Conservation (phyloP, 805 yeast genomes). For the Hanseniaspora opuntiae region DNA sequence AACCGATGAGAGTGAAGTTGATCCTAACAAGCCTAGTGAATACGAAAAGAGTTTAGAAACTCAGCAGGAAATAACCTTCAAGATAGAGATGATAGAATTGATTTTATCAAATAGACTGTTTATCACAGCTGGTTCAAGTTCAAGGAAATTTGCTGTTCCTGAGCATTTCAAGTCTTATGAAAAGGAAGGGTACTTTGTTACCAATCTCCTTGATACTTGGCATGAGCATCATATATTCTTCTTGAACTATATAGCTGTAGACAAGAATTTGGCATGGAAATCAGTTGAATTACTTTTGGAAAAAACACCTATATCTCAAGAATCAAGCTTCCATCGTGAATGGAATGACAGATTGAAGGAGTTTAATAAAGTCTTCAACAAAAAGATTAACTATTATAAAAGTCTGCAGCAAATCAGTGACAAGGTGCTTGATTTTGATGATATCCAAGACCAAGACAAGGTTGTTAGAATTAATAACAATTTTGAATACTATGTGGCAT, state of each 20-base stretch:
- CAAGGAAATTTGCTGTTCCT: slow-evolving; percentile 1
- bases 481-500: slow-evolving; percentile 17
- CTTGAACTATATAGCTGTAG: not conserved
- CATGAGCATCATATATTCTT: not conserved
- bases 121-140: not conserved
- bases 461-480: slow-evolving; percentile 7
- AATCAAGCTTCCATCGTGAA: not conserved
- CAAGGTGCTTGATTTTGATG: slow-evolving; percentile 4
- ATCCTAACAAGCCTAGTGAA: slow-evolving; percentile 50
- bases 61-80: slow-evolving; percentile 57
- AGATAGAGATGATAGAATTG: slow-evolving; percentile 41
- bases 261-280: not conserved
- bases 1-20: slow-evolving; percentile 17
- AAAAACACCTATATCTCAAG: not conserved
- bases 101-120: slow-evolving; percentile 33
- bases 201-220: not conserved
- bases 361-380: slow-evolving; percentile 2
- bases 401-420: slow-evolving; percentile 68
- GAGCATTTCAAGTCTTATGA: not conserved
- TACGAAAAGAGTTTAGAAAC: slow-evolving; percentile 59
- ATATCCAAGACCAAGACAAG: slow-evolving; percentile 14
- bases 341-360: not conserved
- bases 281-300: not conserved
- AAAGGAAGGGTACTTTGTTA: not conserved
- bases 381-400: slow-evolving; percentile 62